Evolutionary conservation across 78 protist genomes (phyloP).

Genomic region (Dictyostelium discoideum): DNA sequence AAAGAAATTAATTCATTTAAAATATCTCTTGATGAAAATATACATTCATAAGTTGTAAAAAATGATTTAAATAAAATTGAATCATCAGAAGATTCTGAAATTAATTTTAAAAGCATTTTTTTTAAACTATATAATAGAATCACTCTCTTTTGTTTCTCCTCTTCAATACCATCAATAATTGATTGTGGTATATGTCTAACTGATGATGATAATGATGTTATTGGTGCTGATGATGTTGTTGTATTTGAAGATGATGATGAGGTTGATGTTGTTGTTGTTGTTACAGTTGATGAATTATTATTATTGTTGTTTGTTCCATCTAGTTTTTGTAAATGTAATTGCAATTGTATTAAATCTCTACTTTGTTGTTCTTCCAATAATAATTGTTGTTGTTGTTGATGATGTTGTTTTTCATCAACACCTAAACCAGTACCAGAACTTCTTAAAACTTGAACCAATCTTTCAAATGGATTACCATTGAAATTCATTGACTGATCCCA

Average conservation of each 20-base stretch:
- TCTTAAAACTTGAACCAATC: slow-evolving; percentile 21
- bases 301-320: neutral
- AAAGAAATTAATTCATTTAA: slow-evolving; percentile 25
- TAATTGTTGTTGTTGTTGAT: no score
- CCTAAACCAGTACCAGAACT: neutral
- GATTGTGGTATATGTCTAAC: neutral
- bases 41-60: slow-evolving; percentile 68
- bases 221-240: neutral
- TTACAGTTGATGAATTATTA: neutral
- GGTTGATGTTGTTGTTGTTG: neutral
- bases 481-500: slow-evolving; percentile 63
- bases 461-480: slow-evolving; percentile 69
- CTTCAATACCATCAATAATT: slow-evolving; percentile 1
- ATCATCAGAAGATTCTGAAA: slow-evolving; percentile 25
- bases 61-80: slow-evolving; percentile 56
- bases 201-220: slow-evolving; percentile 32
- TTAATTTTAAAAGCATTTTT: slow-evolving; percentile 25
- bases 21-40: slow-evolving; percentile 22
- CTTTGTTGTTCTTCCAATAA: neutral
- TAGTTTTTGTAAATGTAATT: neutral
- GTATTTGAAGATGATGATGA: neutral
- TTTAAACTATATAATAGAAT: slow-evolving; percentile 18
- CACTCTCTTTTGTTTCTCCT: slow-evolving; percentile 4
- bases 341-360: neutral
- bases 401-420: neutral